phyloP scores from a whole-genome alignment of 2,329 filamentous ascomycete genomes.

The Aureobasidium sp. region DNA sequence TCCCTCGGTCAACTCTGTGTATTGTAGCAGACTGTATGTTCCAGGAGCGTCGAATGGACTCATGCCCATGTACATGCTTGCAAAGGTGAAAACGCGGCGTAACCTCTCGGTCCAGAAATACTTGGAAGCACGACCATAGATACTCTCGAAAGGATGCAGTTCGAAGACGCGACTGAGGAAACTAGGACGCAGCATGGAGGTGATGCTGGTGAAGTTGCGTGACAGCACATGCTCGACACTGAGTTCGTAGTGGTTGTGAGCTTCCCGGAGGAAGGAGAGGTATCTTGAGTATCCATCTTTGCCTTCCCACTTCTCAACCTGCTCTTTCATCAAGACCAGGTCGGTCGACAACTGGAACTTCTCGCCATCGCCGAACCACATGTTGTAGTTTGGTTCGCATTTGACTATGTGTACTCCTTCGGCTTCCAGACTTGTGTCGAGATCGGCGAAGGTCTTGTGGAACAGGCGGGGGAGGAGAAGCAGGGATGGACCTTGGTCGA shows the following conservation, averaged over 20 bases:
- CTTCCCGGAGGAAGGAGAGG: conserved; percentile 58
- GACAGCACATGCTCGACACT: conserved; percentile 59
- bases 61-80: conserved; percentile 81
- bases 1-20: conserved; percentile 67
- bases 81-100: conserved; percentile 67
- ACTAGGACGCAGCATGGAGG: conserved; percentile 50
- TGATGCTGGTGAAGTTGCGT: conserved; percentile 58
- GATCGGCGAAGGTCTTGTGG: conserved; percentile 60
- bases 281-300: conserved; percentile 65
- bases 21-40: conserved; percentile 67
- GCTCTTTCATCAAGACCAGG: conserved; percentile 60
- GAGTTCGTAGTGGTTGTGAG: conserved; percentile 63
- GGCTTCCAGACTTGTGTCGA: conserved; percentile 57
- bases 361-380: conserved; percentile 65
- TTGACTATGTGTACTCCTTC: conserved; percentile 64
- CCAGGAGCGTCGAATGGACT: conserved; percentile 68
- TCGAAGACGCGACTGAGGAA: conserved; percentile 54
- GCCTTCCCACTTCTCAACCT: conserved; percentile 68
- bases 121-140: conserved; percentile 56
- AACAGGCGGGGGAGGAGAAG: conserved; percentile 66
- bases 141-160: conserved; percentile 65
- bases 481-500: conserved; percentile 71
- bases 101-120: conserved; percentile 67
- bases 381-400: conserved; percentile 68
- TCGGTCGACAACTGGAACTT: conserved; percentile 61